Percentiles rank a stretch among this genome's conserved stretches.
phyloP scores from a whole-genome alignment of 164 flowering plant genomes.

The Magnolia officinalis region DNA sequence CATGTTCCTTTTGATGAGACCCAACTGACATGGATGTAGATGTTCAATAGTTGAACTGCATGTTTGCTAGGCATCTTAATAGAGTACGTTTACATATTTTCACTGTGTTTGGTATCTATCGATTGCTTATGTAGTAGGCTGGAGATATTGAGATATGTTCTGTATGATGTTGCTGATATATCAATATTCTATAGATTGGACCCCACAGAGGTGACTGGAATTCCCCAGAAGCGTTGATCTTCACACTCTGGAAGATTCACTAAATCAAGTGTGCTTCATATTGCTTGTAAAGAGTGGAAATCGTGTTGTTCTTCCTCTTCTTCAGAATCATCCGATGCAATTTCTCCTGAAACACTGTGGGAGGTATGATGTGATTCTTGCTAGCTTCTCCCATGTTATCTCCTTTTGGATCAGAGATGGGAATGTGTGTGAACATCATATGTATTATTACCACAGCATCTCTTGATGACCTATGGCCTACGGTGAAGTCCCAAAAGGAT shows the following conservation, averaged over 20 bases:
- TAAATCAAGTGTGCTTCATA: constrained; percentile 28
- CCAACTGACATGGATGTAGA: background rate
- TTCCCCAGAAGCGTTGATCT: constrained; percentile 28
- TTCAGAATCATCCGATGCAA: constrained; percentile 38
- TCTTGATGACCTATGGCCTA: too few species aligned
- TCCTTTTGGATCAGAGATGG: too few species aligned
- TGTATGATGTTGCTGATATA: too few species aligned
- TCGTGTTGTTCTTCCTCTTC: constrained; percentile 40
- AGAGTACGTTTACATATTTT: background rate
- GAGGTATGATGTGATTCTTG: constrained; percentile 46
- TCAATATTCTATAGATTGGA: too few species aligned
- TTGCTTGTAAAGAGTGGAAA: constrained; percentile 48
- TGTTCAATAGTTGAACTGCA: background rate
- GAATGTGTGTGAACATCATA: too few species aligned
- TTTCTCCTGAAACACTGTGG: constrained; percentile 84
- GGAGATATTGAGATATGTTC: too few species aligned
- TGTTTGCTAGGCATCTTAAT: background rate
- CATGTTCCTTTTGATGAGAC: background rate
- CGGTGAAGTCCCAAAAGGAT: too few species aligned
- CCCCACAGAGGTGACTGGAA: constrained; percentile 35
- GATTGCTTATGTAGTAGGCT: constrained; percentile 20
- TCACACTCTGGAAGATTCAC: constrained; percentile 21
- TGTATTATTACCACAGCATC: too few species aligned
- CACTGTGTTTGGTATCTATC: background rate
- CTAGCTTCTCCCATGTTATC: background rate